Percentiles rank a stretch among this genome's conserved stretches.
phyloP scores from a whole-genome alignment of 2,329 filamentous ascomycete genomes.

The Epichloe brachyelytri region DNA sequence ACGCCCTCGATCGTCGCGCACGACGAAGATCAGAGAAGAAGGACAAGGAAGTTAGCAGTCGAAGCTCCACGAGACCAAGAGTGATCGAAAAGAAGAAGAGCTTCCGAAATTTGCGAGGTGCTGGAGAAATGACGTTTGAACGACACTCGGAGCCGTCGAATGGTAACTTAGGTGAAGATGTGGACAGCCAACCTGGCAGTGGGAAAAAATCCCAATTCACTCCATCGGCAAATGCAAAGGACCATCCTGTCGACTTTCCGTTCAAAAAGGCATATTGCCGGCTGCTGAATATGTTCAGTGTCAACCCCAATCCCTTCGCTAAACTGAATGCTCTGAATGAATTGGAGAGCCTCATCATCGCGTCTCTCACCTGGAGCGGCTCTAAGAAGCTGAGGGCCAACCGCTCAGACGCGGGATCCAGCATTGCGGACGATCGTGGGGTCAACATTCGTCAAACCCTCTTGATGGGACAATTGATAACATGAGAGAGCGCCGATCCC shows the following conservation, averaged over 20 bases:
- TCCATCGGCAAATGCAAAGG: neutral
- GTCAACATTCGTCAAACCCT: conserved; percentile 25
- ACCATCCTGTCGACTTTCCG: conserved; percentile 46
- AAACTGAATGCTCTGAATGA: conserved; percentile 79
- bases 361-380: conserved; percentile 41
- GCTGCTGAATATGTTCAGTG: conserved; percentile 73
- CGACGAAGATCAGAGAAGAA: conserved; percentile 27
- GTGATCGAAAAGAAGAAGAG: conserved; percentile 55
- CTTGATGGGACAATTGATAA: conserved; percentile 59
- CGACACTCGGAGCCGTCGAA: conserved; percentile 26
- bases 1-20: conserved; percentile 37
- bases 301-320: conserved; percentile 73
- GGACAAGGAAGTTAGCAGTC: conserved; percentile 26
- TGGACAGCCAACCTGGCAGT: conserved; percentile 11
- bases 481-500: conserved; percentile 53
- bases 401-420: conserved; percentile 24
- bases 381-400: conserved; percentile 23
- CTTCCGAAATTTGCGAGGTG: conserved; percentile 48
- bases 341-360: conserved; percentile 68
- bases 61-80: conserved; percentile 34
- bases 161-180: conserved; percentile 27
- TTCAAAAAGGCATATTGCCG: conserved; percentile 70
- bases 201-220: neutral
- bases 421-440: conserved; percentile 20
- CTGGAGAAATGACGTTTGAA: conserved; percentile 27